Evolutionary conservation across 164 flowering plant genomes (phyloP).

Genomic region (Aristolochia contorta): DNA sequence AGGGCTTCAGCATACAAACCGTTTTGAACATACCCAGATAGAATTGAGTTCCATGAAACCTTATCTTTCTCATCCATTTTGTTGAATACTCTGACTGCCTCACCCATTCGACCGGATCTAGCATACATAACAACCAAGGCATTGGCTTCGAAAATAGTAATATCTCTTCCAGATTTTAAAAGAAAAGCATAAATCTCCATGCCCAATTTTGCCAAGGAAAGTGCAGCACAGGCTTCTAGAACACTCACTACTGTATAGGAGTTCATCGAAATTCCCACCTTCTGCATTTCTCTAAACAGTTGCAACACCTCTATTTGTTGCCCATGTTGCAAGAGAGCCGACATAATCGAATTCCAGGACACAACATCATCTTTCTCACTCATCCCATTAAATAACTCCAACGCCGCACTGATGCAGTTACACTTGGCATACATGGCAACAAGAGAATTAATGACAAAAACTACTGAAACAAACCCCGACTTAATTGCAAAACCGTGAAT

Average conservation of each 20-base stretch:
- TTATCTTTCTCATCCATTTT: constrained; percentile 41
- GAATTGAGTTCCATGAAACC: constrained; percentile 78
- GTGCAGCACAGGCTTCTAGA: constrained; percentile 62
- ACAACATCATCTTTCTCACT: constrained; percentile 44
- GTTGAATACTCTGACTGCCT: constrained; percentile 36
- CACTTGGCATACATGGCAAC: constrained; percentile 74
- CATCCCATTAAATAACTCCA: constrained; percentile 35
- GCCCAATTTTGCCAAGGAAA: constrained; percentile 27
- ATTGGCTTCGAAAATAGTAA: constrained; percentile 54
- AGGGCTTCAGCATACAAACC: constrained; percentile 48
- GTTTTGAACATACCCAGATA: constrained; percentile 65
- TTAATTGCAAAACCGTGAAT: constrained; percentile 61
- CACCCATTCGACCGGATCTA: constrained; percentile 35
- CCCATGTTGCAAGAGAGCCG: constrained; percentile 44
- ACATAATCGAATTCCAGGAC: constrained; percentile 74
- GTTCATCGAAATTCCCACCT: constrained; percentile 25
- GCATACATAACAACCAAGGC: constrained; percentile 72
- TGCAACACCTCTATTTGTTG: constrained; percentile 38
- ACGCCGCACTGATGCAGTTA: constrained; percentile 30
- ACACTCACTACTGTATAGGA: constrained; percentile 58
- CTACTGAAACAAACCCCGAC: constrained; percentile 31
- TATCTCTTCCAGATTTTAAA: constrained; percentile 30
- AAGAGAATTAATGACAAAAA: constrained; percentile 57
- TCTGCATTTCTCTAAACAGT: constrained; percentile 48
- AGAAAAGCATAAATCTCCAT: constrained; percentile 65